Conservation (phyloP, 2,329 filamentous ascomycete genomes). For the Paracorniculantispora psalliotae region DNA sequence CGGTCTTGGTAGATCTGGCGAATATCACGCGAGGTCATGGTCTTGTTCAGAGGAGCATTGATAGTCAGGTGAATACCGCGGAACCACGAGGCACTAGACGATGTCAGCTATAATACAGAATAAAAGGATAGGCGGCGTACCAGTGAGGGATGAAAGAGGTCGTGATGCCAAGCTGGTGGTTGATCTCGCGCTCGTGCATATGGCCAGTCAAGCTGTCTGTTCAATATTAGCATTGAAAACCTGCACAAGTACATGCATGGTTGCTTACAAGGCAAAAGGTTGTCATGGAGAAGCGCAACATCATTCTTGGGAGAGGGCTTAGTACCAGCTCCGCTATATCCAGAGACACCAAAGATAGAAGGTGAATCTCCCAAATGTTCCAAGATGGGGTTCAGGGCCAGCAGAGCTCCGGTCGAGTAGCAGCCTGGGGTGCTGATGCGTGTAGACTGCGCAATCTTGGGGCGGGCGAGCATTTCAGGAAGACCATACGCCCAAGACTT, state of each 20-base stretch:
- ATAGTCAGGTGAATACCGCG: slow-evolving; percentile 91
- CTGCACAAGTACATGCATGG: not conserved
- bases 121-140: slow-evolving; percentile 31
- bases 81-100: slow-evolving; percentile 73
- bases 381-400: slow-evolving; percentile 79
- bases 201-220: slow-evolving; percentile 60
- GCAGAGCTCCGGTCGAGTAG: slow-evolving; percentile 88
- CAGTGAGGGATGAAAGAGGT: slow-evolving; percentile 83
- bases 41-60: slow-evolving; percentile 77
- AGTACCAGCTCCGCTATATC: slow-evolving; percentile 91
- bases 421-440: slow-evolving; percentile 92
- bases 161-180: slow-evolving; percentile 64
- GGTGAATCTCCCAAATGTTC: slow-evolving; percentile 72
- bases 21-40: slow-evolving; percentile 87
- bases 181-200: slow-evolving; percentile 91
- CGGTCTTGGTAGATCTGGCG: slow-evolving; percentile 93
- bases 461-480: slow-evolving; percentile 75
- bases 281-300: slow-evolving; percentile 73
- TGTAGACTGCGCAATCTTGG: slow-evolving; percentile 69
- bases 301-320: slow-evolving; percentile 95
- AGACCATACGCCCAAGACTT: slow-evolving; percentile 82
- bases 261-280: slow-evolving; percentile 66
- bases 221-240: not conserved
- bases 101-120: not conserved
- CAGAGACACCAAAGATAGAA: slow-evolving; percentile 83